A percentile compares a stretch with the other conserved stretches of the same genome.
Evolutionary conservation across 176 grass and related monocot genomes (phyloP).

Genomic region (Triticum dicoccoides): DNA sequence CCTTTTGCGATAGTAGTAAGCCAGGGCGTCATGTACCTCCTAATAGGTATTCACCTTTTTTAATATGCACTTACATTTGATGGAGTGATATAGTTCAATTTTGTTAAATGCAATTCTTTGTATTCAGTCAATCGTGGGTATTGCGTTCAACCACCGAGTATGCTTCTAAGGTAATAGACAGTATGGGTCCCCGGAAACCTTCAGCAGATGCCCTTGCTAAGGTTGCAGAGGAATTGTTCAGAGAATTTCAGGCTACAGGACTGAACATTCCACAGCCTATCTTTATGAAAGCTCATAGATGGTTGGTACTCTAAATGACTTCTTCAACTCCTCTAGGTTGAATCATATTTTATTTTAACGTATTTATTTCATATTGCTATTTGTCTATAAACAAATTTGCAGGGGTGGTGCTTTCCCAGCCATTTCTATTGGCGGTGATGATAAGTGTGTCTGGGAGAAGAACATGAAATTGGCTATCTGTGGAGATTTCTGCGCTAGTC

Average conservation of each 20-base stretch:
- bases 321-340: slow-evolving; percentile 11
- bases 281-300: slow-evolving; percentile 96
- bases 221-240: slow-evolving; percentile 75
- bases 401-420: slow-evolving; percentile 84
- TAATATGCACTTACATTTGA: neutral
- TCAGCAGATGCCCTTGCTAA: slow-evolving; percentile 71
- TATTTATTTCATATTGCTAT: neutral
- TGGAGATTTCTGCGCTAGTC: slow-evolving; percentile 83
- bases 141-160: slow-evolving; percentile 87
- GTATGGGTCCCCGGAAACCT: slow-evolving; percentile 67
- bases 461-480: slow-evolving; percentile 66
- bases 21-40: slow-evolving; percentile 50
- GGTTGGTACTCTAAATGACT: slow-evolving; percentile 48
- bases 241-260: slow-evolving; percentile 73
- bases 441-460: slow-evolving; percentile 81
- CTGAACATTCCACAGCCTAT: slow-evolving; percentile 65
- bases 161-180: slow-evolving; percentile 56
- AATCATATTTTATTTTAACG: neutral
- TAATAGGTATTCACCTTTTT: slow-evolving; percentile 41
- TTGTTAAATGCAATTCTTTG: slow-evolving; percentile 14
- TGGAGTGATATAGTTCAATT: neutral
- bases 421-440: slow-evolving; percentile 51
- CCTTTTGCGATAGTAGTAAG: slow-evolving; percentile 84
- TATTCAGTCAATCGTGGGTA: slow-evolving; percentile 76
- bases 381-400: slow-evolving; percentile 19